These are phyloP conservation scores for Apostasia ramifera DNA, from an alignment of 106 monocot genomes.

Conservation along the genomic window DNA sequence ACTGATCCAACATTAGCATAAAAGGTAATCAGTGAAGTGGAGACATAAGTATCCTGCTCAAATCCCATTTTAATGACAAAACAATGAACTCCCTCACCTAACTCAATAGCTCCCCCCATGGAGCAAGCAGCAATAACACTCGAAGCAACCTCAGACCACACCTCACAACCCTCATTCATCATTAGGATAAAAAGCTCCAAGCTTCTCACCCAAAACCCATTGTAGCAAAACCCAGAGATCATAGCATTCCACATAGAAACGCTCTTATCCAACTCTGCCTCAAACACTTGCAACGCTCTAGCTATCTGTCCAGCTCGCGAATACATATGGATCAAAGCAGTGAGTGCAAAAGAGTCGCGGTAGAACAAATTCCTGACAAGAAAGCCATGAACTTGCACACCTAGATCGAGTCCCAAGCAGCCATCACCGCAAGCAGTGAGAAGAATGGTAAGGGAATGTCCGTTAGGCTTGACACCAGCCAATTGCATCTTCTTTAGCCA, in stretches of 20 bases:
- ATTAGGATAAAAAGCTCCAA: slow-evolving; percentile 30
- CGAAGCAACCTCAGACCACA: slow-evolving; percentile 12
- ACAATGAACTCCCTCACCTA: slow-evolving; percentile 34
- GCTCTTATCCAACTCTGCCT: slow-evolving; percentile 5
- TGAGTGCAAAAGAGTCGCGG: slow-evolving; percentile 8
- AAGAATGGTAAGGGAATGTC: slow-evolving; percentile 17
- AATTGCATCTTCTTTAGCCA: slow-evolving; percentile 20
- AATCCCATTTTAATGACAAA: slow-evolving; percentile 23
- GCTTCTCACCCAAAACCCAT: slow-evolving; percentile 25
- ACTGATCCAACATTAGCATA: slow-evolving; percentile 16
- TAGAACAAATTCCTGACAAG: slow-evolving; percentile 13
- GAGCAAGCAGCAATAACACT: slow-evolving; percentile 23
- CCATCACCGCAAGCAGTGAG: slow-evolving; percentile 15
- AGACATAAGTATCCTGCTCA: slow-evolving; percentile 22
- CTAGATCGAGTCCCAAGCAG: slow-evolving; percentile 2
- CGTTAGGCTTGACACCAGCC: slow-evolving; percentile 15
- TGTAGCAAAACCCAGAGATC: slow-evolving; percentile 20
- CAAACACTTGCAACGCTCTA: slow-evolving; percentile 16
- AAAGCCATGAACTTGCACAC: slow-evolving; percentile 17
- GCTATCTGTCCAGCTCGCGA: background rate
- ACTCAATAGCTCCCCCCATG: slow-evolving; percentile 2
- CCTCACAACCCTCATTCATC: slow-evolving; percentile 3
- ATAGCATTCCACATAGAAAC: slow-evolving; percentile 22
- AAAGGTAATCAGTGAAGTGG: slow-evolving; percentile 23
- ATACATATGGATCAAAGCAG: slow-evolving; percentile 30